A percentile compares a stretch with the other conserved stretches of the same genome.
Conservation (phyloP, 129 eudicot species). For the Helianthus annuus region HanXRQr2.0-SUNRISE NC_035442.2:180784633-180785132, state of each 20-base stretch:
- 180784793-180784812: slow-evolving; percentile 14
- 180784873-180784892: too few relatives aligned
- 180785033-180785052: slow-evolving; percentile 76
- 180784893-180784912: slow-evolving; percentile 24
- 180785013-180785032: slow-evolving; percentile 64
- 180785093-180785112: slow-evolving; percentile 22
- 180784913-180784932: slow-evolving; percentile 65
- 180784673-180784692: slow-evolving; percentile 59
- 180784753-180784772: slow-evolving; percentile 31
- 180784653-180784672: slow-evolving; percentile 37
- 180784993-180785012: slow-evolving; percentile 76
- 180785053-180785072: slow-evolving; percentile 56
- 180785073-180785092: slow-evolving; percentile 54
- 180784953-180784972: slow-evolving; percentile 69
- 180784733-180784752: slow-evolving; percentile 33
- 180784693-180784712: slow-evolving; percentile 63
- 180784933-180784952: slow-evolving; percentile 48
- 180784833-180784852: too few relatives aligned
- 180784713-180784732: slow-evolving; percentile 54
- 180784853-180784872: too few relatives aligned
- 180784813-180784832: too few relatives aligned
- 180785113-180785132: too few relatives aligned
- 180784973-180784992: slow-evolving; percentile 29
- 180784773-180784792: slow-evolving; percentile 30
- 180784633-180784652: slow-evolving; percentile 32